Evolutionary conservation across 768 basidiomycete genomes (phyloP).

Genomic region (Lactifluus piperatus): DNA sequence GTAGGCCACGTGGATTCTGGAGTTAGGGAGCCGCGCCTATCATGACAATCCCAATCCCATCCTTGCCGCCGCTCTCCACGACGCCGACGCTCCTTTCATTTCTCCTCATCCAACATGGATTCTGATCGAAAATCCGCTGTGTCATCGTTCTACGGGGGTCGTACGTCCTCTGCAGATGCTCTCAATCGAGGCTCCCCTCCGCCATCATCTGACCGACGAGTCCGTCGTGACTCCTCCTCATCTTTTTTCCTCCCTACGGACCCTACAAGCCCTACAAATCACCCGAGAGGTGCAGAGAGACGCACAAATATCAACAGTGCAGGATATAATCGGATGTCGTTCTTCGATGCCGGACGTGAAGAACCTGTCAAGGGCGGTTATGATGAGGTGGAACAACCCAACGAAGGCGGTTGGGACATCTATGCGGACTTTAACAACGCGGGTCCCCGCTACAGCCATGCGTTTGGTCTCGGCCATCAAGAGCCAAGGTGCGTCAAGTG

Average conservation of each 20-base stretch:
- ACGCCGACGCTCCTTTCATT: conserved; percentile 6
- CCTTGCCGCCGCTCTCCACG: background rate
- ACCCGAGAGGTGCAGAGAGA: conserved; percentile 29
- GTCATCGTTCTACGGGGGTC: conserved; percentile 70
- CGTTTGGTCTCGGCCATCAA: conserved; percentile 38
- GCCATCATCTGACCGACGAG: conserved; percentile 25
- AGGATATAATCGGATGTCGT: conserved; percentile 68
- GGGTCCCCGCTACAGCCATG: conserved; percentile 66
- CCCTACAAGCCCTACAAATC: conserved; percentile 26
- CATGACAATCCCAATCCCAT: background rate
- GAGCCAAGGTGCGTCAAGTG: conserved; percentile 38
- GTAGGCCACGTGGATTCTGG: background rate
- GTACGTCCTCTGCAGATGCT: conserved; percentile 51
- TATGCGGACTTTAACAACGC: conserved; percentile 87
- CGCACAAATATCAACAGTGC: conserved; percentile 27
- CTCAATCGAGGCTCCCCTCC: conserved; percentile 45
- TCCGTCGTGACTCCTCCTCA: conserved; percentile 60
- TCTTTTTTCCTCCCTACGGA: conserved; percentile 47
- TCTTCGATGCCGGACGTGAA: conserved; percentile 56
- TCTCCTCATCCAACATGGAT: conserved; percentile 40
- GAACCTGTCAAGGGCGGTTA: conserved; percentile 74
- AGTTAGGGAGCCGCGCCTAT: too few relatives aligned
- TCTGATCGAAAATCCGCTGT: conserved; percentile 70
- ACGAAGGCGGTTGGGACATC: conserved; percentile 58
- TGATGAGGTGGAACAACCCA: conserved; percentile 52